These are phyloP conservation scores for Pseudonitzschia multiseries DNA, from an alignment of 108 stramenopile genomes.

Conservation along the genomic window DNA sequence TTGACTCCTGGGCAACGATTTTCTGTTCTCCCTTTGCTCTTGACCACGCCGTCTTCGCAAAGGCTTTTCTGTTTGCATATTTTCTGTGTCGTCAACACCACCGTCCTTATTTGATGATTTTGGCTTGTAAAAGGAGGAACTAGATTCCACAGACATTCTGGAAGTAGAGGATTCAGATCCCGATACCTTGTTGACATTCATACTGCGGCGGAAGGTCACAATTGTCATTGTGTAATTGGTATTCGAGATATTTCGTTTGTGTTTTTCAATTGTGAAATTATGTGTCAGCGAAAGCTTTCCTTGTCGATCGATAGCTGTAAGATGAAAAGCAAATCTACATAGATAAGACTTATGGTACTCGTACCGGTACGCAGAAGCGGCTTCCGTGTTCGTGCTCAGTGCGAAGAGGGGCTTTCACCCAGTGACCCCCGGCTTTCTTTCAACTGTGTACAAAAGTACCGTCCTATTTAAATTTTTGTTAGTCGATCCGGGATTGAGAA, in stretches of 20 bases:
- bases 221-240: background rate
- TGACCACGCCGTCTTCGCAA: background rate
- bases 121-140: constrained; percentile 5
- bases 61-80: background rate
- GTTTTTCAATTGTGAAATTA: background rate
- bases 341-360: no score
- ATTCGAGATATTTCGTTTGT: background rate
- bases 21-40: background rate
- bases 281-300: no score
- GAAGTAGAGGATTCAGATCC: background rate
- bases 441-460: no score
- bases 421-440: no score
- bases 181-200: background rate
- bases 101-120: background rate
- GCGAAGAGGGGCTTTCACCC: no score
- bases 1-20: background rate
- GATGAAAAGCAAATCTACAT: no score
- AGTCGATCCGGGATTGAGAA: no score
- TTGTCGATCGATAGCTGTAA: no score
- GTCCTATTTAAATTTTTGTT: no score
- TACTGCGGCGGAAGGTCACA: constrained; percentile 1
- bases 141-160: background rate
- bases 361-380: no score
- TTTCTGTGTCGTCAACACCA: background rate
- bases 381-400: no score